phyloP scores from a whole-genome alignment of 2,329 filamentous ascomycete genomes.

The Torrubiella hemipterigena region DNA sequence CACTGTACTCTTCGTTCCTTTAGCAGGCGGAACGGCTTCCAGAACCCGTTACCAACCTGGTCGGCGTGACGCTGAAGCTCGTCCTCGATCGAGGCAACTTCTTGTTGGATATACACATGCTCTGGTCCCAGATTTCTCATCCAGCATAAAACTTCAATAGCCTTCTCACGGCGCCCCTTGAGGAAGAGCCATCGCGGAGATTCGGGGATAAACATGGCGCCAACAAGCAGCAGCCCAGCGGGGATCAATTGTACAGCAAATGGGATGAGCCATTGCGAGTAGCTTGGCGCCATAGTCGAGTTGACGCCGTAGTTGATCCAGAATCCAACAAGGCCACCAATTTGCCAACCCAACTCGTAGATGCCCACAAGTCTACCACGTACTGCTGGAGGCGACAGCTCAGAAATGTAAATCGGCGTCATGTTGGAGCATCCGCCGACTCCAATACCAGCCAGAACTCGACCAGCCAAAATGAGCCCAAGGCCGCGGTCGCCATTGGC shows the following conservation, averaged over 20 bases:
- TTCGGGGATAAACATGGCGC: conserved; percentile 48
- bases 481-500: conserved; percentile 49
- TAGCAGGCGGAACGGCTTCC: conserved; percentile 54
- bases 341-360: conserved; percentile 55
- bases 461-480: conserved; percentile 49
- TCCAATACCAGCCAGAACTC: conserved; percentile 51
- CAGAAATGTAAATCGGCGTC: conserved; percentile 50
- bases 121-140: conserved; percentile 44
- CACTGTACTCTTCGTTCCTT: conserved; percentile 48
- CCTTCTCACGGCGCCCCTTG: conserved; percentile 47
- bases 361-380: conserved; percentile 54
- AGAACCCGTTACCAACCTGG: conserved; percentile 60
- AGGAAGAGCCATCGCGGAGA: conserved; percentile 60
- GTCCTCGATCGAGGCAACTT: conserved; percentile 57
- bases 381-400: conserved; percentile 48
- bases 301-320: conserved; percentile 56
- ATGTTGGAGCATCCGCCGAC: conserved; percentile 53
- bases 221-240: conserved; percentile 47
- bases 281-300: conserved; percentile 30
- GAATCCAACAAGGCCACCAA: conserved; percentile 51
- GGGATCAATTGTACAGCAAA: conserved; percentile 58
- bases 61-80: conserved; percentile 53
- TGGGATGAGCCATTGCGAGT: conserved; percentile 51
- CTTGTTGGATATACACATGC: conserved; percentile 59
- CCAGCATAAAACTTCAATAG: conserved; percentile 48